These are phyloP conservation scores for Metschnikowia koreensis DNA, from an alignment of 805 yeast genomes.

Conservation along the genomic window DNA sequence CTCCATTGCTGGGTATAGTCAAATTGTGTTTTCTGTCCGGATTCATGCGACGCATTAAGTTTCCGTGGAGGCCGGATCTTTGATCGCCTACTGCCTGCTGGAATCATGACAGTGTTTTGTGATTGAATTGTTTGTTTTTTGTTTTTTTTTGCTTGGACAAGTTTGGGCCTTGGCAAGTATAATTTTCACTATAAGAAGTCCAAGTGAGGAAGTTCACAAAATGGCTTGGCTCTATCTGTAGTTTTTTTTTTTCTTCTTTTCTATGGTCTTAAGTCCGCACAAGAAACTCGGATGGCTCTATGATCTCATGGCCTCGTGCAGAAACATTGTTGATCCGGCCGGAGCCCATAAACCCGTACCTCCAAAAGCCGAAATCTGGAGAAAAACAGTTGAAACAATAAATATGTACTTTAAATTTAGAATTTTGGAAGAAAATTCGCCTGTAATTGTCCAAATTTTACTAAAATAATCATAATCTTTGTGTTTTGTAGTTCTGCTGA, in stretches of 20 bases:
- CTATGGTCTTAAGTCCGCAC: neutral
- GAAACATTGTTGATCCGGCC: neutral
- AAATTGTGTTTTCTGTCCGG: conserved; percentile 31
- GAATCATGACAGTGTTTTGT: conserved; percentile 12
- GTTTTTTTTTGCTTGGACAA: neutral
- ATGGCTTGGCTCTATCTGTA: neutral
- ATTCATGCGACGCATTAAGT: conserved; percentile 23
- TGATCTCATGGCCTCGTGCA: neutral
- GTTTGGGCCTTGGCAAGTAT: too few species aligned
- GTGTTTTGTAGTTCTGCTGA: too few species aligned
- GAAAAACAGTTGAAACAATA: neutral
- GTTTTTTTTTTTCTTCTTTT: too few species aligned
- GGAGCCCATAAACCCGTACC: neutral
- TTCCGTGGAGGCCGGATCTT: conserved; percentile 68
- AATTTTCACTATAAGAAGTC: too few species aligned
- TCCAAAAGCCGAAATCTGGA: neutral
- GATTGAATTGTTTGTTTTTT: neutral
- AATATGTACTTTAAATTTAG: neutral
- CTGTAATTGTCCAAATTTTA: too few species aligned
- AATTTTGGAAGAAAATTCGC: too few species aligned
- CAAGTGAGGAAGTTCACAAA: too few species aligned
- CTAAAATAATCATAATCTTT: too few species aligned
- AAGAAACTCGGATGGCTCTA: neutral
- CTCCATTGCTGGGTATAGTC: conserved; percentile 71
- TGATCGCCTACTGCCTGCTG: conserved; percentile 43